These are phyloP conservation scores for Cunninghamia lanceolata DNA, from an alignment of 75 land plant genomes.

Conservation along the genomic window DNA sequence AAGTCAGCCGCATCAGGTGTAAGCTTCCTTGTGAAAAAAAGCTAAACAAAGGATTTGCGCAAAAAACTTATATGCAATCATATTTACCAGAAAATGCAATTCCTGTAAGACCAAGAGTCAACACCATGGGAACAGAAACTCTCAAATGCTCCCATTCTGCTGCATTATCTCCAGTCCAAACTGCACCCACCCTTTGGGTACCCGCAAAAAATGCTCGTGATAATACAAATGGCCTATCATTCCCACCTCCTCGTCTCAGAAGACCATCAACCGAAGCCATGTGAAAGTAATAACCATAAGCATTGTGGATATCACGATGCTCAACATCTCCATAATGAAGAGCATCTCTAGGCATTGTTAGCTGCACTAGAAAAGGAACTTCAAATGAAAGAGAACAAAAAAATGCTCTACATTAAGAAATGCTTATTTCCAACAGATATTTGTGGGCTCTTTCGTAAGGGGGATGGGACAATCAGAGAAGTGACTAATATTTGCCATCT, in stretches of 20 bases:
- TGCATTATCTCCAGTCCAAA: constrained; percentile 96
- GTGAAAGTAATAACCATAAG: constrained; percentile 93
- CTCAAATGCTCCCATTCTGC: constrained; percentile 92
- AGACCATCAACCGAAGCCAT: constrained; percentile 91
- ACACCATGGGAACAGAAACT: constrained; percentile 89
- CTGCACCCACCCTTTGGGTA: constrained; percentile 82
- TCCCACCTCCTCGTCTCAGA: constrained; percentile 65
- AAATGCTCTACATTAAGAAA: neutral
- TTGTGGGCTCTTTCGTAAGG: neutral
- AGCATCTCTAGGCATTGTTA: constrained; percentile 90
- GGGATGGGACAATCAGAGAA: no score
- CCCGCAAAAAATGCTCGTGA: constrained; percentile 94
- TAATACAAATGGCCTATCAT: constrained; percentile 90
- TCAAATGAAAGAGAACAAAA: neutral
- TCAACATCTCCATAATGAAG: constrained; percentile 75
- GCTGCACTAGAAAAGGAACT: constrained; percentile 30
- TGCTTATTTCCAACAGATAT: neutral
- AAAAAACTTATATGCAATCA: neutral
- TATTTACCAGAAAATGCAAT: constrained; percentile 68
- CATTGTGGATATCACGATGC: constrained; percentile 93
- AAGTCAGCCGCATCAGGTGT: neutral
- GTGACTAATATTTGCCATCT: neutral
- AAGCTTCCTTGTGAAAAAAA: neutral
- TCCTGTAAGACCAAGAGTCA: constrained; percentile 89
- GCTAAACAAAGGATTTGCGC: neutral